These are phyloP conservation scores for Urochloa ruziziensis DNA, from an alignment of 176 grass and related monocot species.

Conservation along the genomic window DNA sequence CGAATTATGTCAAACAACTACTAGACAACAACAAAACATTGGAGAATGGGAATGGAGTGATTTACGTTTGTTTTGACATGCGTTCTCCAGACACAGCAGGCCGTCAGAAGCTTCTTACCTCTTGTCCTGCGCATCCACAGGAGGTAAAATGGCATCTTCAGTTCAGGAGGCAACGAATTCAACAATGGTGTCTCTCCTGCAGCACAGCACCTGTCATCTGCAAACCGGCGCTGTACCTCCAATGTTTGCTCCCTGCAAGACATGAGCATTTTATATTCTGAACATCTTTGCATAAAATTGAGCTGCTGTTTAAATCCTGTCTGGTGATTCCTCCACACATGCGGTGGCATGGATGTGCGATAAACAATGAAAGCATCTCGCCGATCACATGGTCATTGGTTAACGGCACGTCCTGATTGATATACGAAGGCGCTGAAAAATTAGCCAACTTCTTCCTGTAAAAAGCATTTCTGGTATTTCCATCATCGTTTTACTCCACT, in stretches of 20 bases:
- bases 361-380: constrained; percentile 38
- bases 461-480: too few relatives aligned
- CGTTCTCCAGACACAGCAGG: constrained; percentile 13
- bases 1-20: background rate
- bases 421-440: too few relatives aligned
- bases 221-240: background rate
- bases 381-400: constrained; percentile 24
- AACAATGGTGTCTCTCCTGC: background rate
- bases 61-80: constrained; percentile 12
- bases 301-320: constrained; percentile 34
- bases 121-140: background rate
- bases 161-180: constrained; percentile 22
- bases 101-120: constrained; percentile 34
- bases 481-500: too few relatives aligned
- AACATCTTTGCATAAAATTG: background rate
- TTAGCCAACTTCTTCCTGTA: too few relatives aligned
- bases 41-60: background rate
- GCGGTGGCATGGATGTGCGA: constrained; percentile 15
- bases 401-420: constrained; percentile 1
- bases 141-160: constrained; percentile 27
- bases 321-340: constrained; percentile 43
- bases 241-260: constrained; percentile 18
- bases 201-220: background rate
- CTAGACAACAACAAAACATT: background rate
- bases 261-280: constrained; percentile 15